A percentile compares a stretch with the other conserved stretches of the same genome.
Evolutionary conservation across 2,329 filamentous ascomycete species (phyloP).

Genomic region (Aspergillus puulaauensis): DNA sequence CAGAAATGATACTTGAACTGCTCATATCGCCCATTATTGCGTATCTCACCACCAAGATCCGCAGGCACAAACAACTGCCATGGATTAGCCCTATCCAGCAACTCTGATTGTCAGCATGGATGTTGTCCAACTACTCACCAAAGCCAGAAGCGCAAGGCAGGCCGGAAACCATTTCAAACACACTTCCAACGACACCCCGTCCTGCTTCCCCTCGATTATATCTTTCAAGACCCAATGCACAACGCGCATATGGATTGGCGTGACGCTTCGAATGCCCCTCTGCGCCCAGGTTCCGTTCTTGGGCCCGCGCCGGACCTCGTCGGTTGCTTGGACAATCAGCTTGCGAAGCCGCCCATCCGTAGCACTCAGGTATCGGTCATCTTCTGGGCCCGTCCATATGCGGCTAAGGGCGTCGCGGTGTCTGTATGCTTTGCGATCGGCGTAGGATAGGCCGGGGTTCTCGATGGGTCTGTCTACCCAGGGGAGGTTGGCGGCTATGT

Average conservation of each 20-base stretch:
- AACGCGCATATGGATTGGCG: background rate
- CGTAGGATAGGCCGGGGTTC: background rate
- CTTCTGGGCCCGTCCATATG: background rate
- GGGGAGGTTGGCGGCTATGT: background rate
- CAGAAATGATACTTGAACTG: conserved; percentile 3
- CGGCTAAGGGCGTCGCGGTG: background rate
- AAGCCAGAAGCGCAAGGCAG: background rate
- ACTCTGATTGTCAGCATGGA: background rate
- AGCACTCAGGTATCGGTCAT: background rate
- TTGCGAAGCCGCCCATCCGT: background rate
- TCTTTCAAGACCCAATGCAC: background rate
- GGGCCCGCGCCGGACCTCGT: background rate
- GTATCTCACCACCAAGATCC: background rate
- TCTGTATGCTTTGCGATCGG: background rate
- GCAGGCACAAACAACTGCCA: background rate
- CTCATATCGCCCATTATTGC: background rate
- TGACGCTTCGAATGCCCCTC: background rate
- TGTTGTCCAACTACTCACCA: background rate
- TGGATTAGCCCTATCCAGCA: background rate
- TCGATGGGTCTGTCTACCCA: background rate
- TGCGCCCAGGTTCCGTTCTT: background rate
- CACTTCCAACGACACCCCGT: background rate
- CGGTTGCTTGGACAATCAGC: background rate
- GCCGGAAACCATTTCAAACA: background rate
- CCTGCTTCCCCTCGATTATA: background rate